Percentiles rank a stretch among this genome's conserved stretches.
These are phyloP conservation scores for Phytophthora pisi DNA, from an alignment of 352 stramenopile species.

Conservation along the genomic window DNA sequence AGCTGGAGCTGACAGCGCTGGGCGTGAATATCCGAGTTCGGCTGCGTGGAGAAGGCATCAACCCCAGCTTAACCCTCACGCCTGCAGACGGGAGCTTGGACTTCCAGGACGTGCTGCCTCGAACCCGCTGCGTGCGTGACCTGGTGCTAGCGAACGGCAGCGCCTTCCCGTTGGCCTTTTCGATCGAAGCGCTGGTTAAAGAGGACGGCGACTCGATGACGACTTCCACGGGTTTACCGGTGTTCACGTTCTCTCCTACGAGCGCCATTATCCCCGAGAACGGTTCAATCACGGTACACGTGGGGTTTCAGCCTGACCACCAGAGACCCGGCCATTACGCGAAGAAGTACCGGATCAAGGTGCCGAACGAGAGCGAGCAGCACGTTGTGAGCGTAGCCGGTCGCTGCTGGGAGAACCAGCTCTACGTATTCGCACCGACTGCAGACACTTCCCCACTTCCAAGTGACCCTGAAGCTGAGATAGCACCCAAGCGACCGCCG, in stretches of 20 bases:
- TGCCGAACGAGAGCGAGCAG: slow-evolving; percentile 76
- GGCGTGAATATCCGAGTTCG: slow-evolving; percentile 42
- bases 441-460: not conserved
- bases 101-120: slow-evolving; percentile 72
- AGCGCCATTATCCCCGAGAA: slow-evolving; percentile 66
- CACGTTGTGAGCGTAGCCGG: slow-evolving; percentile 61
- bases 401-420: slow-evolving; percentile 80
- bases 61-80: slow-evolving; percentile 69
- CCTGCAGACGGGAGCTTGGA: slow-evolving; percentile 66
- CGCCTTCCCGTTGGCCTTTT: slow-evolving; percentile 67
- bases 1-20: slow-evolving; percentile 55
- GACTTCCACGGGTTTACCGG: slow-evolving; percentile 37
- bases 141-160: slow-evolving; percentile 68
- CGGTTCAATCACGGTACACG: slow-evolving; percentile 56
- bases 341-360: slow-evolving; percentile 61
- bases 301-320: slow-evolving; percentile 67
- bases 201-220: not conserved
- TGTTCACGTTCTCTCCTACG: slow-evolving; percentile 74
- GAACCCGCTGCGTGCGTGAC: slow-evolving; percentile 49
- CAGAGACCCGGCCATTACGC: slow-evolving; percentile 64
- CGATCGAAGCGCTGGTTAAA: slow-evolving; percentile 33
- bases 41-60: slow-evolving; percentile 76
- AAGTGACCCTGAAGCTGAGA: not conserved
- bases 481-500: slow-evolving; percentile 13
- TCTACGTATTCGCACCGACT: slow-evolving; percentile 65